These are phyloP conservation scores for Noccaea caerulescens DNA, from an alignment of 345 rosid species.

Conservation along the genomic window DNA sequence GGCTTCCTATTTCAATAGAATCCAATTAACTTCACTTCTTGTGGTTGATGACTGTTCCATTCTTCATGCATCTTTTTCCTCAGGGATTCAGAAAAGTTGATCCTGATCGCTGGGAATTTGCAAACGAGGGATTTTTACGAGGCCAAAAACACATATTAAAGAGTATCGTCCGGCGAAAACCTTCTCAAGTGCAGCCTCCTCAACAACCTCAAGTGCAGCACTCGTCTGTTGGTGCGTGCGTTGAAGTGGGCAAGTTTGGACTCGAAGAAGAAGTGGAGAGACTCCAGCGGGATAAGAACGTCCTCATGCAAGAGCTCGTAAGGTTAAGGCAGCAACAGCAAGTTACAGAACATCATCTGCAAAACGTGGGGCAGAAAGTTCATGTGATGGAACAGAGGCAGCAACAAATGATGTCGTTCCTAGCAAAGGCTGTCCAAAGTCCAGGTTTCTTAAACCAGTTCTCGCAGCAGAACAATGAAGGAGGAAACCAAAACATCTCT, in stretches of 20 bases:
- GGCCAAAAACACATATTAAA: slow-evolving; percentile 78
- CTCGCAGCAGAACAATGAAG: slow-evolving; percentile 54
- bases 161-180: slow-evolving; percentile 72
- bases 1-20: slow-evolving; percentile 21
- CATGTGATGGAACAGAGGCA: slow-evolving; percentile 93
- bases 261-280: slow-evolving; percentile 85
- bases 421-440: slow-evolving; percentile 85
- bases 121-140: slow-evolving; percentile 83
- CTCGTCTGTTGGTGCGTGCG: slow-evolving; percentile 77
- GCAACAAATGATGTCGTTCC: slow-evolving; percentile 91
- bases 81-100: slow-evolving; percentile 93
- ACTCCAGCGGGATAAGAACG: slow-evolving; percentile 85
- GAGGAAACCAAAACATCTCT: slow-evolving; percentile 59
- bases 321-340: slow-evolving; percentile 90
- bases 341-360: slow-evolving; percentile 74
- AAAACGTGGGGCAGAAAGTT: slow-evolving; percentile 77
- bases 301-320: slow-evolving; percentile 93
- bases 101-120: slow-evolving; percentile 91
- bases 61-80: slow-evolving; percentile 16
- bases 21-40: slow-evolving; percentile 16
- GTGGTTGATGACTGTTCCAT: slow-evolving; percentile 27
- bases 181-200: slow-evolving; percentile 60
- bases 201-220: slow-evolving; percentile 65
- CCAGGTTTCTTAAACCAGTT: slow-evolving; percentile 81
- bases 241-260: slow-evolving; percentile 87